These are phyloP conservation scores for Sisymbrium irio DNA, from an alignment of 345 rosid species.

Conservation along the genomic window DNA sequence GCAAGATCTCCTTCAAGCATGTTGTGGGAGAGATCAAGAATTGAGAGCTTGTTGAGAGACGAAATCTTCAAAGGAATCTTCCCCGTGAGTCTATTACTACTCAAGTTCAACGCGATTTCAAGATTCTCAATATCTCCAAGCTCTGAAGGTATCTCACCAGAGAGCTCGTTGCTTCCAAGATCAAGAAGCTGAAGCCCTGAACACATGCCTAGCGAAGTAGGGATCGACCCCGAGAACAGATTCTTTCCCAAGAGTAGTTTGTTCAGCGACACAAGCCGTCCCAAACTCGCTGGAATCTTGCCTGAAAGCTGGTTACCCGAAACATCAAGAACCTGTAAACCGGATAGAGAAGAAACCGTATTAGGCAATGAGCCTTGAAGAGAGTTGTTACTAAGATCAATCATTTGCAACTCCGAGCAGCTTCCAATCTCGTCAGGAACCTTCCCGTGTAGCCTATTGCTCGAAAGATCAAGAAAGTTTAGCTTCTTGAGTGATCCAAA, in stretches of 20 bases:
- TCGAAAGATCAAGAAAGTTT: conserved; percentile 72
- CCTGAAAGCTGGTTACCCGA: conserved; percentile 59
- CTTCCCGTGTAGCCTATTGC: conserved; percentile 63
- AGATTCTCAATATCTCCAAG: conserved; percentile 70
- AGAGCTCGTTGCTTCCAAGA: conserved; percentile 74
- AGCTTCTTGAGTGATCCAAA: conserved; percentile 61
- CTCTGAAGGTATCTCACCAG: conserved; percentile 65
- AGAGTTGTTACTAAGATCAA: conserved; percentile 75
- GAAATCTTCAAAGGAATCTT: conserved; percentile 67
- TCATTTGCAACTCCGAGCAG: conserved; percentile 71
- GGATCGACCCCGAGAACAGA: conserved; percentile 66
- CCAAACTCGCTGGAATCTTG: conserved; percentile 69
- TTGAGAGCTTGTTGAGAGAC: conserved; percentile 76
- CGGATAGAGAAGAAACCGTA: conserved; percentile 58
- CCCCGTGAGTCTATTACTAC: conserved; percentile 74
- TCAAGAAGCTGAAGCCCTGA: conserved; percentile 89
- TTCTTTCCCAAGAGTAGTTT: conserved; percentile 67
- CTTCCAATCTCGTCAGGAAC: conserved; percentile 74
- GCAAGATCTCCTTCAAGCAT: conserved; percentile 64
- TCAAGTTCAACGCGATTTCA: conserved; percentile 86
- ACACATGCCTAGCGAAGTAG: conserved; percentile 64
- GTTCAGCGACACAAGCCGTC: conserved; percentile 61
- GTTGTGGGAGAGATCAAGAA: conserved; percentile 80
- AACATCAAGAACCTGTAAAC: conserved; percentile 74
- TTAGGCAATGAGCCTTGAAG: conserved; percentile 63